Evolutionary conservation across 2,329 filamentous ascomycete genomes (phyloP).

Genomic region (Botryotinia narcissicola): DNA sequence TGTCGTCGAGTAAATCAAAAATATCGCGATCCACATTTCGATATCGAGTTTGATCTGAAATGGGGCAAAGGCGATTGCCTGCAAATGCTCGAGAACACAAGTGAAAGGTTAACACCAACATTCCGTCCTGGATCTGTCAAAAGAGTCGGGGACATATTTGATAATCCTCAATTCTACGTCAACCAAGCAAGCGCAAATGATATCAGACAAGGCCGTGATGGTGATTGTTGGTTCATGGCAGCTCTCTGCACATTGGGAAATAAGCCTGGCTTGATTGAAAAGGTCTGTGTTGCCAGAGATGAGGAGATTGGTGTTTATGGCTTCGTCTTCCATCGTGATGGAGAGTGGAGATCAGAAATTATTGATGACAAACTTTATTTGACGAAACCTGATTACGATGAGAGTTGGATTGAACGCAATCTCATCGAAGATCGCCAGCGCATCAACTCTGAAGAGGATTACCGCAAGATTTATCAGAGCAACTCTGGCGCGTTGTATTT

Average conservation of each 20-base stretch:
- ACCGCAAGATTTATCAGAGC: constrained; percentile 42
- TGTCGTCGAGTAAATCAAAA: constrained; percentile 79
- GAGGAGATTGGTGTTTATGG: constrained; percentile 77
- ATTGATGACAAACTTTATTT: constrained; percentile 88
- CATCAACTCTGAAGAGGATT: constrained; percentile 57
- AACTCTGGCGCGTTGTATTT: constrained; percentile 78
- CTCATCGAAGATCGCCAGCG: constrained; percentile 71
- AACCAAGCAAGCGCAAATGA: constrained; percentile 71
- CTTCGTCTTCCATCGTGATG: constrained; percentile 82
- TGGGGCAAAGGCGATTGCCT: constrained; percentile 50
- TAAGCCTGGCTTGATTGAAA: constrained; percentile 46
- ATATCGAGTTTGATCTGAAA: constrained; percentile 76
- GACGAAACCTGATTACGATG: constrained; percentile 76
- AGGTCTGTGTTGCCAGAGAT: constrained; percentile 39
- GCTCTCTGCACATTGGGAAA: constrained; percentile 69
- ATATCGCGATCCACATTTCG: constrained; percentile 83
- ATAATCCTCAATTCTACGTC: constrained; percentile 72
- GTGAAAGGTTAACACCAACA: not conserved
- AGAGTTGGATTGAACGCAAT: constrained; percentile 62
- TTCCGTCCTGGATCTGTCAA: constrained; percentile 45
- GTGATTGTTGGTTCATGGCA: constrained; percentile 85
- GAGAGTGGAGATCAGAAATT: constrained; percentile 83
- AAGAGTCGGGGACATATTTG: constrained; percentile 70
- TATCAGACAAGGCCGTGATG: constrained; percentile 73
- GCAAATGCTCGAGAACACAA: constrained; percentile 42